phyloP scores from a whole-genome alignment of 1,284 basidiomycete genomes.

The Apiotrichum montevideense region DNA sequence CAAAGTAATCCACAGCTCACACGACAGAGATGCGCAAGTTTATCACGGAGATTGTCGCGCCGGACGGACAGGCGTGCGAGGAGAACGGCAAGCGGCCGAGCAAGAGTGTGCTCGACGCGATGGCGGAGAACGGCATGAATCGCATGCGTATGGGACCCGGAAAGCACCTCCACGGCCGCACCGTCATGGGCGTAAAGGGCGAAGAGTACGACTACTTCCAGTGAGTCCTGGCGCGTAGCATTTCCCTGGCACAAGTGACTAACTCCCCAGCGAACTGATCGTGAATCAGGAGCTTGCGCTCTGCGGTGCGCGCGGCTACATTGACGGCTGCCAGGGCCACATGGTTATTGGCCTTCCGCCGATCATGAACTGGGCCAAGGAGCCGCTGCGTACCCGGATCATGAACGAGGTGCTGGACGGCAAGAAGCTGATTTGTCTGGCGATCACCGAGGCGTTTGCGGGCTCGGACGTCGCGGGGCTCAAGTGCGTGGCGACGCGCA shows the following conservation, averaged over 20 bases:
- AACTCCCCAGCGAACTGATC: slow-evolving; percentile 55
- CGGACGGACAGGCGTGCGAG: slow-evolving; percentile 60
- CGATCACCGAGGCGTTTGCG: slow-evolving; percentile 85
- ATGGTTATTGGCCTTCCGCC: slow-evolving; percentile 12
- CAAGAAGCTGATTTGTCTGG: slow-evolving; percentile 66
- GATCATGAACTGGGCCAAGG: slow-evolving; percentile 54
- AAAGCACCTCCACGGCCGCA: slow-evolving; percentile 71
- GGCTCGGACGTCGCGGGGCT: slow-evolving; percentile 83
- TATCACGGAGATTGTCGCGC: slow-evolving; percentile 53
- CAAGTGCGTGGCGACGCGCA: slow-evolving; percentile 73
- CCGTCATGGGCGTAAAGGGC: slow-evolving; percentile 77
- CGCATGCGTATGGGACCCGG: slow-evolving; percentile 82
- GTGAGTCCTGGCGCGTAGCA: slow-evolving; percentile 13
- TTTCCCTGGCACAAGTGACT: not conserved
- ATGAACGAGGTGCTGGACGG: slow-evolving; percentile 74
- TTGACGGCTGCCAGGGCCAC: slow-evolving; percentile 18
- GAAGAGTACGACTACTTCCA: slow-evolving; percentile 78
- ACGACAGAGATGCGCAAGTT: slow-evolving; percentile 48
- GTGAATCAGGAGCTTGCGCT: slow-evolving; percentile 80
- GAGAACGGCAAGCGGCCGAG: slow-evolving; percentile 65
- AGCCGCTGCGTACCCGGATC: slow-evolving; percentile 53
- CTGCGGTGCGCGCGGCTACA: slow-evolving; percentile 72
- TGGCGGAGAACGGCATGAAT: slow-evolving; percentile 63
- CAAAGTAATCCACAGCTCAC: not conserved
- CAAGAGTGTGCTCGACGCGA: slow-evolving; percentile 43